A percentile compares a stretch with the other conserved stretches of the same genome.
Evolutionary conservation across 305 asterid genomes (phyloP).

Genomic region (Fraxinus latifolia): DNA sequence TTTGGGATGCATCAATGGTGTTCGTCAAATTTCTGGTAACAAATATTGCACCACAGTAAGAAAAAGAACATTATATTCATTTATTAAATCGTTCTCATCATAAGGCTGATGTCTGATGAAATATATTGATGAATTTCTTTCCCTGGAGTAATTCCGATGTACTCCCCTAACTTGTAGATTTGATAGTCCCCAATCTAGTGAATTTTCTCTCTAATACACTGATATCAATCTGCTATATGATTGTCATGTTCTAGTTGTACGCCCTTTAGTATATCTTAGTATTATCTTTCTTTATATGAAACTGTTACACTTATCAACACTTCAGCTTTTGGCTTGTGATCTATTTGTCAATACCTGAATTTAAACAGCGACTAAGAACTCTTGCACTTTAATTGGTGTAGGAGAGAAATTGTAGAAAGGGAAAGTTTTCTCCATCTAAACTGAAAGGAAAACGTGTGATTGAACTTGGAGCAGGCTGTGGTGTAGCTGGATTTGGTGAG

Average conservation of each 20-base stretch:
- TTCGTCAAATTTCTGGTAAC: conserved; percentile 84
- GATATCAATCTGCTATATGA: not conserved
- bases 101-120: not conserved
- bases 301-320: not conserved
- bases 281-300: not conserved
- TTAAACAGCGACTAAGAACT: conserved; percentile 16
- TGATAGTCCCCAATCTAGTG: not conserved
- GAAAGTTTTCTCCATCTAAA: conserved; percentile 80
- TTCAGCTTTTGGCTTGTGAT: not conserved
- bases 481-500: conserved; percentile 93
- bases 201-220: not conserved
- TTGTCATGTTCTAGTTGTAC: not conserved
- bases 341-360: conserved; percentile 8
- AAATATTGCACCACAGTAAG: not conserved
- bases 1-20: conserved; percentile 99
- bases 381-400: conserved; percentile 26
- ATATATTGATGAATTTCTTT: not conserved
- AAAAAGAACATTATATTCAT: not conserved
- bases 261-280: not conserved
- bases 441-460: conserved; percentile 84
- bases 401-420: conserved; percentile 87
- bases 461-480: conserved; percentile 99
- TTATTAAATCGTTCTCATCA: not conserved
- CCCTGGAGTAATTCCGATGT: not conserved
- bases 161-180: not conserved